Percentiles rank a stretch among this genome's conserved stretches.
phyloP scores from a whole-genome alignment of 2,329 filamentous ascomycete species.

The Botryotinia convoluta region DNA sequence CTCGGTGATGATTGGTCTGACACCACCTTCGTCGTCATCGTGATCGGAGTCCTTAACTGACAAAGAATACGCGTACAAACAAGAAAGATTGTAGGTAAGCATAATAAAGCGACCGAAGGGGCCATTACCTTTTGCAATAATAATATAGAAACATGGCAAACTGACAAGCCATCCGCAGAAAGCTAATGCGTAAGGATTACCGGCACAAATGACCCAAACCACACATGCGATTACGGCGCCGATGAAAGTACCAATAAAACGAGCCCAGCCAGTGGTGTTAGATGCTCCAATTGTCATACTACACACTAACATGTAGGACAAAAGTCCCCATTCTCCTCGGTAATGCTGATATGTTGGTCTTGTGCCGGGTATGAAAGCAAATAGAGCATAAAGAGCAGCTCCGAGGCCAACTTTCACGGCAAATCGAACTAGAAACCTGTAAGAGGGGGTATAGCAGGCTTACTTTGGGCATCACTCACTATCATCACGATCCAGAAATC shows the following conservation, averaged over 20 bases:
- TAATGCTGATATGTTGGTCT: conserved; percentile 80
- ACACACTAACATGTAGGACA: conserved; percentile 98
- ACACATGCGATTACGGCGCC: conserved; percentile 73
- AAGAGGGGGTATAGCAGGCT: conserved; percentile 27
- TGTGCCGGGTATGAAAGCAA: conserved; percentile 78
- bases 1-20: conserved; percentile 78
- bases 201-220: conserved; percentile 74
- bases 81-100: conserved; percentile 92
- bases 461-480: conserved; percentile 43
- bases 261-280: conserved; percentile 85
- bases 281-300: conserved; percentile 96
- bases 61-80: conserved; percentile 89
- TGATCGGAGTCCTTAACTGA: conserved; percentile 76
- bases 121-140: conserved; percentile 77
- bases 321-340: conserved; percentile 93
- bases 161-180: conserved; percentile 80
- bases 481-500: conserved; percentile 61
- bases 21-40: conserved; percentile 84
- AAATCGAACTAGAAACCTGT: conserved; percentile 54
- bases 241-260: conserved; percentile 81
- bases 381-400: conserved; percentile 82
- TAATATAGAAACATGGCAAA: conserved; percentile 84
- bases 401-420: conserved; percentile 92
- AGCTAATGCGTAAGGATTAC: conserved; percentile 72
- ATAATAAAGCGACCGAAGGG: conserved; percentile 92